Conservation (phyloP, 257 asterid genomes). For the Primulina huaijiensis region DNA sequence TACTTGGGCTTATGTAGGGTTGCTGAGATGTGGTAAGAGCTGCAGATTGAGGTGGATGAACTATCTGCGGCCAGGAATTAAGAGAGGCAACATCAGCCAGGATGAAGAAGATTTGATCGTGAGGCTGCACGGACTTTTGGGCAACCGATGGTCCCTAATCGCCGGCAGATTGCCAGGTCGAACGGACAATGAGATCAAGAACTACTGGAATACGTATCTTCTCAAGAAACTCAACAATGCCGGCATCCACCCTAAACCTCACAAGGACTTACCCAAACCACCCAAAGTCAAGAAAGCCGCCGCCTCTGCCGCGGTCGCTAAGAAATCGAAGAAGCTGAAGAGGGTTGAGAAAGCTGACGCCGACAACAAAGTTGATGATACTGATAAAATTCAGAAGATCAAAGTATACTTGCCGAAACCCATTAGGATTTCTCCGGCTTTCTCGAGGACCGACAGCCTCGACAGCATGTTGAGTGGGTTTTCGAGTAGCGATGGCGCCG, state of each 20-base stretch:
- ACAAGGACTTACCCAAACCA: slow-evolving; percentile 1
- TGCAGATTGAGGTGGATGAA: slow-evolving; percentile 39
- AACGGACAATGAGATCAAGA: slow-evolving; percentile 30
- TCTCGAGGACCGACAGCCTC: slow-evolving; percentile 17
- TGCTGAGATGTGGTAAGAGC: slow-evolving; percentile 21
- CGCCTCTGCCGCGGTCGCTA: background rate
- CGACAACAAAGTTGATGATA: background rate
- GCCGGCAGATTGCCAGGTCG: slow-evolving; percentile 38
- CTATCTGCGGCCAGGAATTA: slow-evolving; percentile 39
- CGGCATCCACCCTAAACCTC: slow-evolving; percentile 6
- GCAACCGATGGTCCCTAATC: slow-evolving; percentile 43
- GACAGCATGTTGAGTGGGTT: slow-evolving; percentile 16
- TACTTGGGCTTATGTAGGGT: slow-evolving; percentile 28
- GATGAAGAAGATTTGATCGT: slow-evolving; percentile 42
- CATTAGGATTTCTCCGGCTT: slow-evolving; percentile 20
- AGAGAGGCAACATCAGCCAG: slow-evolving; percentile 33
- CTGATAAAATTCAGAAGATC: background rate
- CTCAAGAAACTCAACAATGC: slow-evolving; percentile 24
- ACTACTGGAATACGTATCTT: slow-evolving; percentile 27
- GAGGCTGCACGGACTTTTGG: slow-evolving; percentile 32
- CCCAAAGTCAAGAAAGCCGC: background rate
- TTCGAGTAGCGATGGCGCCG: slow-evolving; percentile 16
- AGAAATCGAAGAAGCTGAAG: background rate
- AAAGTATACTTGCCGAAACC: slow-evolving; percentile 30
- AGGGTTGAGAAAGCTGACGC: background rate